Percentiles rank a stretch among this genome's conserved stretches.
phyloP scores from a whole-genome alignment of 108 stramenopile species.

The Pseudonitzschia pungens region DNA sequence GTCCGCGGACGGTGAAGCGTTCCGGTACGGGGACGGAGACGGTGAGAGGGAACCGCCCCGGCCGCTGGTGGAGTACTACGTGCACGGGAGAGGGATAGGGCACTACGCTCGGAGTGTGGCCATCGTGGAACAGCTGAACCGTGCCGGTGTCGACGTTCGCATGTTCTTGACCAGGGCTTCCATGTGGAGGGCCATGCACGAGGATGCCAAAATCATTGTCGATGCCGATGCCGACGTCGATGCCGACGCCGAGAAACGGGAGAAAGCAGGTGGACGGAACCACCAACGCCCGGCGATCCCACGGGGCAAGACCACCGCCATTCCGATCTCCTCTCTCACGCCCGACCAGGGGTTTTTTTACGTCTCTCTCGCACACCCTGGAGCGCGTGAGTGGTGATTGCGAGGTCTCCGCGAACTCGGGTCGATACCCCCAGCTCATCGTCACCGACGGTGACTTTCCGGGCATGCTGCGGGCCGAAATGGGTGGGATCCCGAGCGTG shows the following conservation, averaged over 20 bases:
- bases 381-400: conserved; percentile 35
- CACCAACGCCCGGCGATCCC: not conserved
- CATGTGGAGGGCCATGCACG: conserved; percentile 36
- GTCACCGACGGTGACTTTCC: conserved; percentile 38
- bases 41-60: not conserved
- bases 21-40: not conserved
- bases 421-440: conserved; percentile 31
- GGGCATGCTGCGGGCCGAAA: conserved; percentile 34
- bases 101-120: conserved; percentile 38
- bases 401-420: conserved; percentile 20
- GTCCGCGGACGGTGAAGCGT: not conserved
- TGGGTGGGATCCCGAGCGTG: conserved; percentile 36
- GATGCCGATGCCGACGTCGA: not conserved
- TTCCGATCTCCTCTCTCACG: conserved; percentile 31
- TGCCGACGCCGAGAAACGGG: not conserved
- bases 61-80: conserved; percentile 40
- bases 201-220: conserved; percentile 15
- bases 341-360: conserved; percentile 10
- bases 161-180: conserved; percentile 25
- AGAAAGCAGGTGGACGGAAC: not conserved
- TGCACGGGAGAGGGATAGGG: conserved; percentile 42
- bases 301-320: conserved; percentile 30
- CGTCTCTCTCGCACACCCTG: conserved; percentile 18
- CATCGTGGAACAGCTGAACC: conserved; percentile 31
- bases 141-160: conserved; percentile 32